phyloP scores from a whole-genome alignment of 139 green algal genomes.

The Picochlorum costavermella region DNA sequence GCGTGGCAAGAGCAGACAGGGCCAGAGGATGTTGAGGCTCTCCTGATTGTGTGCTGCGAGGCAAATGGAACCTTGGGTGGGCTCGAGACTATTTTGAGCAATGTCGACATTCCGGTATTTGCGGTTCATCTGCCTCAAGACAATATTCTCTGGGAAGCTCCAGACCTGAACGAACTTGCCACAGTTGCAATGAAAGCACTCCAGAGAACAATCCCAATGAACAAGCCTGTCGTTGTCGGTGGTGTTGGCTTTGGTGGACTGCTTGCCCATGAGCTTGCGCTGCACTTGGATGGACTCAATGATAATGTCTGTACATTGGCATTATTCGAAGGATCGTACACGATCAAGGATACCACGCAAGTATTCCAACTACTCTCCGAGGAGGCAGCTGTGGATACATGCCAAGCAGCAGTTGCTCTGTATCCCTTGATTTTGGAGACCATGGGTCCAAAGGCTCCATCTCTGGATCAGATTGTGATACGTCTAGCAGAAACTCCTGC shows the following conservation, averaged over 20 bases:
- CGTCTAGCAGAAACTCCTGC: slow-evolving; percentile 15
- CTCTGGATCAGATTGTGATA: slow-evolving; percentile 17
- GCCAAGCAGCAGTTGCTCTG: slow-evolving; percentile 16
- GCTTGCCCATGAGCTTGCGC: slow-evolving; percentile 63
- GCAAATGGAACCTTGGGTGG: slow-evolving; percentile 27
- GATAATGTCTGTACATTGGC: slow-evolving; percentile 41
- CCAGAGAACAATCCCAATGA: slow-evolving; percentile 4
- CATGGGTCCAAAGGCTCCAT: slow-evolving; percentile 7
- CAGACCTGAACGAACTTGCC: slow-evolving; percentile 27
- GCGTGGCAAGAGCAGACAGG: not conserved
- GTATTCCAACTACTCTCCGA: slow-evolving; percentile 14
- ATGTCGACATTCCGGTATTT: slow-evolving; percentile 23
- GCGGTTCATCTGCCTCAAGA: slow-evolving; percentile 19
- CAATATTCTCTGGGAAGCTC: slow-evolving; percentile 14
- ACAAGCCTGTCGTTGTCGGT: slow-evolving; percentile 24
- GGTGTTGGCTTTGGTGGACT: slow-evolving; percentile 47
- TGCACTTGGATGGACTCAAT: slow-evolving; percentile 29
- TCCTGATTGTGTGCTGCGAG: slow-evolving; percentile 33
- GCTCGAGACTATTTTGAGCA: slow-evolving; percentile 17
- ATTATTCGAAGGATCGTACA: slow-evolving; percentile 30
- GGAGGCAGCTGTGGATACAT: slow-evolving; percentile 8
- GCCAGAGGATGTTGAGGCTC: not conserved
- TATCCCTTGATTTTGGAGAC: slow-evolving; percentile 18
- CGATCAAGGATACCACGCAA: not conserved
- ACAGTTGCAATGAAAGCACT: slow-evolving; percentile 20